These are phyloP conservation scores for Calonectria pseudoreteaudii DNA, from an alignment of 2,329 filamentous ascomycete genomes.

Conservation along the genomic window DNA sequence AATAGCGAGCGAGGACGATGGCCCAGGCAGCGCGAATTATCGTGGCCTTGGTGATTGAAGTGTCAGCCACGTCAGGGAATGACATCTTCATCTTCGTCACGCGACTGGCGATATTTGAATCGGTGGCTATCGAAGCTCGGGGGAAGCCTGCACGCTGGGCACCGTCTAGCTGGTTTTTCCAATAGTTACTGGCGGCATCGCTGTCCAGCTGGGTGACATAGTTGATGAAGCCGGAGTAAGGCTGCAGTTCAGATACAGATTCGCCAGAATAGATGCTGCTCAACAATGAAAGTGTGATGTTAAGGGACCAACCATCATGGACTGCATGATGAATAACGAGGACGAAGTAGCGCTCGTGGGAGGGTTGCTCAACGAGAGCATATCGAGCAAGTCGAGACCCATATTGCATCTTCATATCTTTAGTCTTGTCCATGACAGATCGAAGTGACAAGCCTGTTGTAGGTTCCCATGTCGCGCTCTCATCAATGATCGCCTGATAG, in stretches of 20 bases:
- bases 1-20: constrained; percentile 6
- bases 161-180: background rate
- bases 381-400: background rate
- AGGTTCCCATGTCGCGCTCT: background rate
- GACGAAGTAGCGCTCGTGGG: background rate
- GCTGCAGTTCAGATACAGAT: background rate
- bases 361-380: background rate
- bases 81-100: background rate
- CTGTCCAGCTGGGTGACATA: background rate
- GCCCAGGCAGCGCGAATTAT: constrained; percentile 11
- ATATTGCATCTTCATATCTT: background rate
- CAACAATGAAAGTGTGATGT: background rate
- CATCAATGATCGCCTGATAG: background rate
- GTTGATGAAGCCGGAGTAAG: constrained; percentile 1
- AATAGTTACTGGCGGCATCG: background rate
- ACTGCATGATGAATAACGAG: constrained; percentile 1
- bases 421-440: background rate
- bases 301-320: constrained; percentile 37
- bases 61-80: background rate
- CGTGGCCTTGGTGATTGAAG: background rate
- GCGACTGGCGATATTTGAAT: background rate
- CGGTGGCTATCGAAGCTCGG: background rate
- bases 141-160: background rate
- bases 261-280: background rate
- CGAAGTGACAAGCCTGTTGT: background rate